Conservation (phyloP, 83 land plant genomes). For the Picea engelmannii region DNA sequence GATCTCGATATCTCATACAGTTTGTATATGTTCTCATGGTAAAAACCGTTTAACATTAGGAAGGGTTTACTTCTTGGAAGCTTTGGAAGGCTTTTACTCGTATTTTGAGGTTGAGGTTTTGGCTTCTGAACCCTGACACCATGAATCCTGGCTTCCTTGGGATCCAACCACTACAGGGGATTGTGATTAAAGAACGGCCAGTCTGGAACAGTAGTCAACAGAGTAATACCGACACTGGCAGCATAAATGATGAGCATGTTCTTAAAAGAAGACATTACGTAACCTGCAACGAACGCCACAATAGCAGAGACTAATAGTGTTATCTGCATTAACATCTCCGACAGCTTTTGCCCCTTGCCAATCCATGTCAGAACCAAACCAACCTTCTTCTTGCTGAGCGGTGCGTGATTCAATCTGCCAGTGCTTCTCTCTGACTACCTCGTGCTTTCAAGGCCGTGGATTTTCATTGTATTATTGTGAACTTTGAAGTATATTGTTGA, state of each 20-base stretch:
- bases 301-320: conserved; percentile 64
- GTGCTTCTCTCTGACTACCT: too few relatives aligned
- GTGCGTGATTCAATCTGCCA: too few relatives aligned
- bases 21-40: too few relatives aligned
- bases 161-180: conserved; percentile 77
- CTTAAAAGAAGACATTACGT: conserved; percentile 57
- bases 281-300: conserved; percentile 59
- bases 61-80: conserved; percentile 7
- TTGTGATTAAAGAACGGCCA: conserved; percentile 87
- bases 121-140: conserved; percentile 8
- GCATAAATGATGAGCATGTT: conserved; percentile 75
- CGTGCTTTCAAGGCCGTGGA: too few relatives aligned
- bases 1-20: too few relatives aligned
- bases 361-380: conserved; percentile 52
- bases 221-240: conserved; percentile 66
- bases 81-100: conserved; percentile 7
- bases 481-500: too few relatives aligned
- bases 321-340: conserved; percentile 86
- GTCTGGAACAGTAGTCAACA: conserved; percentile 72
- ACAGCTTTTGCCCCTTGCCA: conserved; percentile 94
- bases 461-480: too few relatives aligned
- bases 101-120: too few relatives aligned
- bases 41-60: too few relatives aligned
- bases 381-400: too few relatives aligned
- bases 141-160: conserved; percentile 48